Percentiles rank a stretch among this genome's conserved stretches.
Conservation (phyloP, 2,329 filamentous ascomycete species). For the Scedosporium apiospermum region DNA sequence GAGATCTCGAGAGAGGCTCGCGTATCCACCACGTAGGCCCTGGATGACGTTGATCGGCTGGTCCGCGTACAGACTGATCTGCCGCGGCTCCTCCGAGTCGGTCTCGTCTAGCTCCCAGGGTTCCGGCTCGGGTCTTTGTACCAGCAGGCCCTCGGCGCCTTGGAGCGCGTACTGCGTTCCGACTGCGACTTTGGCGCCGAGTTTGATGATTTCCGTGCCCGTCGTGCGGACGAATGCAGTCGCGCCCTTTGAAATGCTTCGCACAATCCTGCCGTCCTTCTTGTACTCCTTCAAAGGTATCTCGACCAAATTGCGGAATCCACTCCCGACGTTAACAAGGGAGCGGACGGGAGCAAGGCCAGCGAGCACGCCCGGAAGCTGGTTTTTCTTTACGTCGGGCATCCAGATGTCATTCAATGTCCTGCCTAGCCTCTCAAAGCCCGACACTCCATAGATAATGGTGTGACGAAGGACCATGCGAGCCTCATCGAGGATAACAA, state of each 20-base stretch:
- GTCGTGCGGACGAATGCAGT: constrained; percentile 87
- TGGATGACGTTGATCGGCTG: constrained; percentile 85
- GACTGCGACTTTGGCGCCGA: constrained; percentile 89
- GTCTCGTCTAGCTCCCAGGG: constrained; percentile 47
- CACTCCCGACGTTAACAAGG: constrained; percentile 82
- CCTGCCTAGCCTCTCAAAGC: constrained; percentile 82
- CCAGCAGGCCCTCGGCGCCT: constrained; percentile 73
- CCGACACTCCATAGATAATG: constrained; percentile 85
- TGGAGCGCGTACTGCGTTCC: constrained; percentile 91
- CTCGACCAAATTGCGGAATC: constrained; percentile 76
- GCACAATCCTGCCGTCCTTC: constrained; percentile 86
- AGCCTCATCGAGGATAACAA: constrained; percentile 81
- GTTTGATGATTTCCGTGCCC: constrained; percentile 83
- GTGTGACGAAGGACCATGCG: constrained; percentile 79
- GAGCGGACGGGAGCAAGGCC: constrained; percentile 85
- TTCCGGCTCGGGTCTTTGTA: constrained; percentile 27
- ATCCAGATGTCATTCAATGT: constrained; percentile 95
- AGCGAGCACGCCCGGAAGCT: constrained; percentile 79
- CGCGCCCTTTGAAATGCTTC: constrained; percentile 86
- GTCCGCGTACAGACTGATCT: constrained; percentile 86
- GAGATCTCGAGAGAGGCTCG: constrained; percentile 78
- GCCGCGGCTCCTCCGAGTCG: constrained; percentile 59
- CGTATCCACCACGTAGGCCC: constrained; percentile 73
- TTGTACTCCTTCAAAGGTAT: constrained; percentile 87
- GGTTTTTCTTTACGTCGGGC: constrained; percentile 81